Conservation (phyloP, 2,329 filamentous ascomycete species). For the Bipolaris zeicola region DNA sequence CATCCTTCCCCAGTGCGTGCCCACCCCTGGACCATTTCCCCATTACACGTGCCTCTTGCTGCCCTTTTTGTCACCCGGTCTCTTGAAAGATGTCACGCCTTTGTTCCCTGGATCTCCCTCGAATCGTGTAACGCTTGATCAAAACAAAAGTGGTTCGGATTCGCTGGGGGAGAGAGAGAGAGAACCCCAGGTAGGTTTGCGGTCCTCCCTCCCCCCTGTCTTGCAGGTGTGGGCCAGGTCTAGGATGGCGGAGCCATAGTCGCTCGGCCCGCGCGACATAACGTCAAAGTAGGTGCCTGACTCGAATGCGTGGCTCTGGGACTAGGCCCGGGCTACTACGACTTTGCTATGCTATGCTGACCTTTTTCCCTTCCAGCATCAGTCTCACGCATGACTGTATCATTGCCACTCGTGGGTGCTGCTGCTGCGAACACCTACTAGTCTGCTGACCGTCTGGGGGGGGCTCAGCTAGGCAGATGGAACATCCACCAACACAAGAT, state of each 20-base stretch:
- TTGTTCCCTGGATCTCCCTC: no score
- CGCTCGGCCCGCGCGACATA: not conserved
- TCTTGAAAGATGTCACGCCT: no score
- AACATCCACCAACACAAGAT: not conserved
- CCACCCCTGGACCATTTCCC: no score
- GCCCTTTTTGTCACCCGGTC: no score
- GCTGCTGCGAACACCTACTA: not conserved
- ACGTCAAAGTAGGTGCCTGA: not conserved
- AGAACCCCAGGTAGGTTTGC: not conserved
- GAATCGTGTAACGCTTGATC: no score
- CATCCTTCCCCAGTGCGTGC: no score
- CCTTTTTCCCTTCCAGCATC: not conserved
- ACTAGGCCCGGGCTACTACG: not conserved
- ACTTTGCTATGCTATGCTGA: not conserved
- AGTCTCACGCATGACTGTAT: conserved; percentile 1
- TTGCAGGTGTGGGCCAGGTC: not conserved
- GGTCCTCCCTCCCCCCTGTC: not conserved
- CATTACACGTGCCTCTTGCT: no score
- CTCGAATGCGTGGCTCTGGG: not conserved
- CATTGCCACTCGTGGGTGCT: not conserved
- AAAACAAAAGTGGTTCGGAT: not conserved
- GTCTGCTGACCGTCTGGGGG: not conserved
- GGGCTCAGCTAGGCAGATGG: not conserved
- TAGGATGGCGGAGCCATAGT: not conserved
- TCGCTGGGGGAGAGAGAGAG: not conserved